These are phyloP conservation scores for Pestalotiopsis sp. DNA, from an alignment of 2,329 filamentous ascomycete species.

Conservation along the genomic window DNA sequence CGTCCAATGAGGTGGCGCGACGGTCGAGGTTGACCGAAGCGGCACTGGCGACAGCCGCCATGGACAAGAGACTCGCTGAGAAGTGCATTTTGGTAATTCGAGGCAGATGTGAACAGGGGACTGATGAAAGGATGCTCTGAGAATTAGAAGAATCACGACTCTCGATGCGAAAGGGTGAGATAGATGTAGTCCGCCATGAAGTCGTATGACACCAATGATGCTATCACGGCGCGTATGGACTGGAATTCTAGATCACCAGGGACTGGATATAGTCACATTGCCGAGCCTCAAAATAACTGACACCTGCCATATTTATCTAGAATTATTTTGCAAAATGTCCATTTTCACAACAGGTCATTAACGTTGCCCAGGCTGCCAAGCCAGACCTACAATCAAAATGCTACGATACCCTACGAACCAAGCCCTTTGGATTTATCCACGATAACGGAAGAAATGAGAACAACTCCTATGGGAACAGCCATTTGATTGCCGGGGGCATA, in stretches of 20 bases:
- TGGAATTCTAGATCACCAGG: not conserved
- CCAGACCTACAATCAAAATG: not conserved
- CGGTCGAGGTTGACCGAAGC: conserved; percentile 28
- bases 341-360: not conserved
- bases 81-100: not conserved
- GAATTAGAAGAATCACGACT: not conserved
- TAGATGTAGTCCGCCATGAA: not conserved
- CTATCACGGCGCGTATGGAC: not conserved
- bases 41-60: conserved; percentile 38
- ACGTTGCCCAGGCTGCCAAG: not conserved
- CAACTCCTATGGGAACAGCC: not conserved
- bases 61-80: not conserved
- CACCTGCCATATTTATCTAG: not conserved
- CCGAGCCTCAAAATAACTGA: not conserved
- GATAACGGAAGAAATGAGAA: not conserved
- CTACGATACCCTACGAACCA: not conserved
- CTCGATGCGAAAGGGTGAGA: not conserved
- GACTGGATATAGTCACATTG: not conserved
- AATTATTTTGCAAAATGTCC: not conserved
- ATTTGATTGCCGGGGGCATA: not conserved
- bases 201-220: not conserved
- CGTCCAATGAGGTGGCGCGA: conserved; percentile 40
- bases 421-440: not conserved
- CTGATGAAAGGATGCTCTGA: not conserved
- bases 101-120: not conserved